Percentiles rank a stretch among this genome's conserved stretches.
phyloP scores from a whole-genome alignment of 306 rosid genomes.

The Rosa persica region DNA sequence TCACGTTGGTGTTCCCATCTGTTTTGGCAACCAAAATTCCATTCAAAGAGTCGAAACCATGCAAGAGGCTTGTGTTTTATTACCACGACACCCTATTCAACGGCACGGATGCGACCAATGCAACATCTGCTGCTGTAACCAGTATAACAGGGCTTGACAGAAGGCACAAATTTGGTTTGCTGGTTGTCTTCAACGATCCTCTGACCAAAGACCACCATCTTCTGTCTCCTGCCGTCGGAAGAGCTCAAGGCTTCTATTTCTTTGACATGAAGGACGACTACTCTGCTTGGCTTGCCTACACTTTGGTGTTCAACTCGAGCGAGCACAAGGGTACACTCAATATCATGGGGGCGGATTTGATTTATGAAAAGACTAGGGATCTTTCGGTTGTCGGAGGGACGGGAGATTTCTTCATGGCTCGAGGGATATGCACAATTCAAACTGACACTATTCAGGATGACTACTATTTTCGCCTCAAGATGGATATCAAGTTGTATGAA shows the following conservation, averaged over 20 bases:
- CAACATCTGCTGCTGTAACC: conserved; percentile 32
- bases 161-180: conserved; percentile 22
- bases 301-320: conserved; percentile 53
- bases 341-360: conserved; percentile 53
- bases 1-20: neutral
- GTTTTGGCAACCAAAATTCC: conserved; percentile 6
- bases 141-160: conserved; percentile 29
- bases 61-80: conserved; percentile 40
- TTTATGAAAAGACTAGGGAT: conserved; percentile 42
- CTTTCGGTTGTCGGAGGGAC: conserved; percentile 56
- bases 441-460: conserved; percentile 30
- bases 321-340: conserved; percentile 47
- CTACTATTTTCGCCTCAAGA: conserved; percentile 45
- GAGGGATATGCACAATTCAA: conserved; percentile 45
- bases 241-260: conserved; percentile 52
- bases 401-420: conserved; percentile 51
- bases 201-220: conserved; percentile 35
- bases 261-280: conserved; percentile 39
- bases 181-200: conserved; percentile 41
- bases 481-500: conserved; percentile 51
- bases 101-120: conserved; percentile 30
- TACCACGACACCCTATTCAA: conserved; percentile 42
- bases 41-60: conserved; percentile 27
- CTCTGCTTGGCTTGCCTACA: conserved; percentile 48
- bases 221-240: conserved; percentile 29